These are phyloP conservation scores for Talaromyces sp. DNA, from an alignment of 2,329 filamentous ascomycete species.

Conservation along the genomic window DNA sequence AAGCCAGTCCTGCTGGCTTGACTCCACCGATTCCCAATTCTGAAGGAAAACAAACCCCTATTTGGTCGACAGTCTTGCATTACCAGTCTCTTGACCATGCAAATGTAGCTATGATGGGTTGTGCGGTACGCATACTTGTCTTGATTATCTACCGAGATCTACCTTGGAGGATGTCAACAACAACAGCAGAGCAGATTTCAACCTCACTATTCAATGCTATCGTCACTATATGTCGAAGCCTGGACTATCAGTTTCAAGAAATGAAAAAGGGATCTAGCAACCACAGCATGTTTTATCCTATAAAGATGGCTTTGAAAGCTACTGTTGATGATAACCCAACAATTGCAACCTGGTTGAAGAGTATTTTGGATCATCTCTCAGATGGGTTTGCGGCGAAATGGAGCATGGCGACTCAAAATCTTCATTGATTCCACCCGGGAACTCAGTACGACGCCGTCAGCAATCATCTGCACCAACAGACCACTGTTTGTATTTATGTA, in stretches of 20 bases:
- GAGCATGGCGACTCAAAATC: not conserved
- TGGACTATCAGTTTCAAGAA: conserved; percentile 4
- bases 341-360: conserved; percentile 3
- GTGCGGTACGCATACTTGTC: not conserved
- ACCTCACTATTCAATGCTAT: not conserved
- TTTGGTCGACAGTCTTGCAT: conserved; percentile 6
- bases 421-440: not conserved
- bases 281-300: conserved; percentile 3
- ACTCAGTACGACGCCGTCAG: too few relatives aligned
- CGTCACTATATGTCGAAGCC: conserved; percentile 2
- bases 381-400: not conserved
- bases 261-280: not conserved
- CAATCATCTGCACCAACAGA: too few relatives aligned
- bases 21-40: not conserved
- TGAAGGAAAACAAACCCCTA: not conserved
- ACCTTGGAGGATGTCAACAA: not conserved
- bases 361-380: conserved; percentile 4
- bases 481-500: too few relatives aligned
- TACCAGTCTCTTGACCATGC: conserved; percentile 1
- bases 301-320: not conserved
- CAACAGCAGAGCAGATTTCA: not conserved
- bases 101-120: not conserved
- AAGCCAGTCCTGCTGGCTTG: not conserved
- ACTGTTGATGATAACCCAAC: not conserved
- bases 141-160: not conserved